phyloP scores from a whole-genome alignment of 2,329 filamentous ascomycete species.

The Penicillium frequentans region DNA sequence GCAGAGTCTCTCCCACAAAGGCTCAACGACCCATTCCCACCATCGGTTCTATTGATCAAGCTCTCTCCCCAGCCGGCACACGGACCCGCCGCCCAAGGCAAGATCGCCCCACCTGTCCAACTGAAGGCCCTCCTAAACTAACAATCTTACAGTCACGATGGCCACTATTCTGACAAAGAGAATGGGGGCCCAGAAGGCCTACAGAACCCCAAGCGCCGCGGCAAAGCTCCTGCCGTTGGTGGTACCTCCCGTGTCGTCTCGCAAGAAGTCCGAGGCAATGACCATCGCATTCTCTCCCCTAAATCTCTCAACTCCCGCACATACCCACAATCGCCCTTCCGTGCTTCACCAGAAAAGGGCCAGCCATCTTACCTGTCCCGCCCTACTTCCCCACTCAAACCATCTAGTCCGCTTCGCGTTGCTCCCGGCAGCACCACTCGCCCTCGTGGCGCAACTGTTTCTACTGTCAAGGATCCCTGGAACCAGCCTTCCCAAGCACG shows the following conservation, averaged over 20 bases:
- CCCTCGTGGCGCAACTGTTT: constrained; percentile 26
- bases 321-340: constrained; percentile 57
- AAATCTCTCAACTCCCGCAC: constrained; percentile 78
- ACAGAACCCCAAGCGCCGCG: constrained; percentile 70
- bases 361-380: constrained; percentile 58
- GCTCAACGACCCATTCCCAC: constrained; percentile 27
- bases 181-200: constrained; percentile 56
- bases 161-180: constrained; percentile 71
- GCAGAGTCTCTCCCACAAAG: constrained; percentile 32
- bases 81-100: constrained; percentile 36
- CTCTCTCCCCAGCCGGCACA: constrained; percentile 28
- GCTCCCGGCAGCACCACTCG: constrained; percentile 16
- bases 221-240: constrained; percentile 42
- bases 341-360: constrained; percentile 42
- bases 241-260: constrained; percentile 43
- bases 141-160: constrained; percentile 56
- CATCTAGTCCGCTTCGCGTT: constrained; percentile 41
- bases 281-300: constrained; percentile 70
- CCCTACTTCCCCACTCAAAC: constrained; percentile 64
- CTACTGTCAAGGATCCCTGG: constrained; percentile 27
- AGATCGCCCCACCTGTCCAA: constrained; percentile 7
- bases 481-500: constrained; percentile 29
- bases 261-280: constrained; percentile 47
- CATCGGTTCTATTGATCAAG: constrained; percentile 31
- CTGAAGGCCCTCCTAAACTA: neutral